Conservation (phyloP, 116 monocot species). For the Cymodocea nodosa region DNA sequence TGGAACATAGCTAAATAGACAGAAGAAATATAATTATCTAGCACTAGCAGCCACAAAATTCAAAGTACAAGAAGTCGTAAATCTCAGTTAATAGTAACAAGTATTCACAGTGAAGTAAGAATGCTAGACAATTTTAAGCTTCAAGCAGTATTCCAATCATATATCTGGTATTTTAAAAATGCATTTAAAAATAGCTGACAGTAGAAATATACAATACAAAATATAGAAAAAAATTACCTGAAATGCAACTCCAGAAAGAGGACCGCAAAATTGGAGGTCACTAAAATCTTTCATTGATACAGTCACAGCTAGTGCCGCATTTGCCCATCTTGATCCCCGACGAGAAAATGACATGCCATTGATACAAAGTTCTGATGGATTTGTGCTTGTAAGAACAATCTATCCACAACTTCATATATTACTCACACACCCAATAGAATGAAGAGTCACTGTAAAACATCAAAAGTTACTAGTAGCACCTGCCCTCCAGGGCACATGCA, state of each 20-base stretch:
- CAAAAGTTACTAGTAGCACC: slow-evolving; percentile 21
- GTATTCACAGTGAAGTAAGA: too few relatives aligned
- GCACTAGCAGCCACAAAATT: not conserved
- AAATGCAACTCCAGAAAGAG: slow-evolving; percentile 89
- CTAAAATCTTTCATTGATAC: slow-evolving; percentile 69
- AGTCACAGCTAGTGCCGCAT: slow-evolving; percentile 83
- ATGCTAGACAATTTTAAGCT: too few relatives aligned
- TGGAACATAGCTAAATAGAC: too few relatives aligned
- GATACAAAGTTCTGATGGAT: slow-evolving; percentile 75
- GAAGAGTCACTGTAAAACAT: not conserved
- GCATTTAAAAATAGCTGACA: too few relatives aligned
- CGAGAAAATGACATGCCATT: slow-evolving; percentile 98
- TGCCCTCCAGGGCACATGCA: slow-evolving; percentile 99
- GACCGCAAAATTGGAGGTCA: slow-evolving; percentile 30
- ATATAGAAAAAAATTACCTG: slow-evolving; percentile 35
- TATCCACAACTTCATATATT: slow-evolving; percentile 7
- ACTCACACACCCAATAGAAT: too few relatives aligned
- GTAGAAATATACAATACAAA: not conserved
- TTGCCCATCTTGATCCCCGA: slow-evolving; percentile 95
- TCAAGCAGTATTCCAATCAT: too few relatives aligned
- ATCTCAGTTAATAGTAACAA: not conserved
- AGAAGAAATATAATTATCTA: too few relatives aligned
- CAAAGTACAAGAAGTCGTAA: not conserved
- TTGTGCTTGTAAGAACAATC: slow-evolving; percentile 92
- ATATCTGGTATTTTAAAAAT: too few relatives aligned